Conservation (phyloP, 148 eudicot genomes). For the Euryodendron excelsum region DNA sequence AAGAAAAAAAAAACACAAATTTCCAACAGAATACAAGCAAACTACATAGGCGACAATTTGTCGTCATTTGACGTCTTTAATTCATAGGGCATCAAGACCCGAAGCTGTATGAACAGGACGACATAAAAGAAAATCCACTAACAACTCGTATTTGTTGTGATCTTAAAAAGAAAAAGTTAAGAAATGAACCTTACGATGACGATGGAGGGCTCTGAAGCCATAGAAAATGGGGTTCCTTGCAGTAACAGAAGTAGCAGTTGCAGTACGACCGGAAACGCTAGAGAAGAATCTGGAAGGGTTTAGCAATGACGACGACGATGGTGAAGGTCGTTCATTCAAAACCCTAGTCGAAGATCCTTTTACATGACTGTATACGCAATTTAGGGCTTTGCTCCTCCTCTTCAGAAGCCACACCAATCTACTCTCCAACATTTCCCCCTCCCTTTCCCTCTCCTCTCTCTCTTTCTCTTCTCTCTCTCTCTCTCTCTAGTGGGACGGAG, state of each 20-base stretch:
- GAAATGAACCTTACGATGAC: constrained; percentile 40
- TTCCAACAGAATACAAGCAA: not conserved
- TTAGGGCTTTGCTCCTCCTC: constrained; percentile 36
- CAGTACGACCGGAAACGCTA: constrained; percentile 17
- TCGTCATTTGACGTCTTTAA: constrained; percentile 4
- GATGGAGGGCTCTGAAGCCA: constrained; percentile 44
- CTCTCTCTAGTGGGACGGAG: not conserved
- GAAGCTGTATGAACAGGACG: not conserved
- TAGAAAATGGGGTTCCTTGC: constrained; percentile 36
- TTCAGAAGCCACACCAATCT: constrained; percentile 50
- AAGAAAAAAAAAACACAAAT: not conserved
- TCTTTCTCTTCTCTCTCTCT: constrained; percentile 12
- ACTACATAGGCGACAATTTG: not conserved
- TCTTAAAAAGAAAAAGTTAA: constrained; percentile 9
- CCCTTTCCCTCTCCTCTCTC: constrained; percentile 16
- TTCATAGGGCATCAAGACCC: not conserved
- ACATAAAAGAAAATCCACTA: not conserved
- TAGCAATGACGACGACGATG: not conserved
- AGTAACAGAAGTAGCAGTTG: constrained; percentile 19
- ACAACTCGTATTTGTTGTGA: not conserved
- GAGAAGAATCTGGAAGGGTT: constrained; percentile 41
- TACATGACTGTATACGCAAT: constrained; percentile 24
- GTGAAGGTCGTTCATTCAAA: constrained; percentile 26
- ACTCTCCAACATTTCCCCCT: constrained; percentile 32
- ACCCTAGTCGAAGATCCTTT: constrained; percentile 23